Conservation (phyloP, 805 yeast species). For the Danielia reshetovae region DNA sequence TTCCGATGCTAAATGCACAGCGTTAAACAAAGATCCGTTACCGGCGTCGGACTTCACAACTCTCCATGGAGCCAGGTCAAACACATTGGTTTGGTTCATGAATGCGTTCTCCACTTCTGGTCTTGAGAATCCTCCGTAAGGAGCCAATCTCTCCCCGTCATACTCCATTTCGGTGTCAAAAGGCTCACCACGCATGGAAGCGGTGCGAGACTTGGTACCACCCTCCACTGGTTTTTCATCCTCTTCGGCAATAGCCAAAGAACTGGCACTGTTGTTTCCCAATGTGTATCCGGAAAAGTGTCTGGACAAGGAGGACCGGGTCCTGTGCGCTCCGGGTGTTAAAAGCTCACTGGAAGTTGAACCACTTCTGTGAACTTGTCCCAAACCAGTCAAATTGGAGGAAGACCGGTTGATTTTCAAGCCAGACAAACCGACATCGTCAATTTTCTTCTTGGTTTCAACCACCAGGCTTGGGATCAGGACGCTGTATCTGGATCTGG, state of each 20-base stretch:
- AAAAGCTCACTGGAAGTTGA: conserved; percentile 3
- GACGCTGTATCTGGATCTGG: conserved; percentile 37
- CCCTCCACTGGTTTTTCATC: conserved; percentile 17
- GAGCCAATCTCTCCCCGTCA: conserved; percentile 40
- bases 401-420: conserved; percentile 32
- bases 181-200: conserved; percentile 10
- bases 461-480: conserved; percentile 29
- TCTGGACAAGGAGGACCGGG: background rate
- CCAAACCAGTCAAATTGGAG: conserved; percentile 19
- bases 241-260: conserved; percentile 30
- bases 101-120: conserved; percentile 51
- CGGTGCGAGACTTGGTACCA: conserved; percentile 1
- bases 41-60: conserved; percentile 70
- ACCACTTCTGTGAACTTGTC: conserved; percentile 5
- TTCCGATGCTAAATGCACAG: conserved; percentile 58
- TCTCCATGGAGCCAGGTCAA: conserved; percentile 66
- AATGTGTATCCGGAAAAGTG: conserved; percentile 18
- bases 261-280: conserved; percentile 24
- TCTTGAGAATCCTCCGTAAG: conserved; percentile 73
- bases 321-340: background rate
- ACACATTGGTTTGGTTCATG: conserved; percentile 39
- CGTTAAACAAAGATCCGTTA: conserved; percentile 85
- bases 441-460: conserved; percentile 28
- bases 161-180: conserved; percentile 13
- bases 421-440: conserved; percentile 33